Evolutionary conservation across 2,329 filamentous ascomycete species (phyloP).

Genomic region (Monosporascus sp.): DNA sequence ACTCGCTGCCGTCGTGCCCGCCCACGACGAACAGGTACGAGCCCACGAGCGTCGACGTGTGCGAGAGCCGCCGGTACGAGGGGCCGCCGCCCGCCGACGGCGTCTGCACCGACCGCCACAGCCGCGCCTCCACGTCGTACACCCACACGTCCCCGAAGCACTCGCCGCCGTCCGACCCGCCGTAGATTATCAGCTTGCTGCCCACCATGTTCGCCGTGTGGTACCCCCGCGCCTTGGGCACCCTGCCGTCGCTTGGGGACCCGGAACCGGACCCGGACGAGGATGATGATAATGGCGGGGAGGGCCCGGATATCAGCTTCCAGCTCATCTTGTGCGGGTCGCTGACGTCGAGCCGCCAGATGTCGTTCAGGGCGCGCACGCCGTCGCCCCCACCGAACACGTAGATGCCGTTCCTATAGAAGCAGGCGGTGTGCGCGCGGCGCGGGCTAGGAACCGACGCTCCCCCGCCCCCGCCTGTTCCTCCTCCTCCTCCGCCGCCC

Average conservation of each 20-base stretch:
- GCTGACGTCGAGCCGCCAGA: conserved; percentile 66
- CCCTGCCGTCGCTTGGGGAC: conserved; percentile 18
- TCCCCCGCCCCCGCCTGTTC: not conserved
- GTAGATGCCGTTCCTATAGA: conserved; percentile 67
- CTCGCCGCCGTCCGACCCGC: conserved; percentile 64
- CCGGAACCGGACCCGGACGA: not conserved
- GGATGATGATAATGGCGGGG: conserved; percentile 10
- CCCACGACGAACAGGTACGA: conserved; percentile 67
- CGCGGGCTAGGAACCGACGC: conserved; percentile 49
- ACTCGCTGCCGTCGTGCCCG: conserved; percentile 65
- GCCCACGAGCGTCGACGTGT: conserved; percentile 64
- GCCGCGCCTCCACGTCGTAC: conserved; percentile 59
- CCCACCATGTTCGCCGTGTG: conserved; percentile 71
- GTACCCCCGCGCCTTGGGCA: conserved; percentile 62
- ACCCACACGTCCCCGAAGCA: conserved; percentile 72
- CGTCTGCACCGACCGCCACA: conserved; percentile 56
- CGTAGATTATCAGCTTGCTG: conserved; percentile 66
- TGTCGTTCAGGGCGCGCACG: conserved; percentile 64
- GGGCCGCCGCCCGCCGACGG: conserved; percentile 58
- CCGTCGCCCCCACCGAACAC: conserved; percentile 69
- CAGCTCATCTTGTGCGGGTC: conserved; percentile 64
- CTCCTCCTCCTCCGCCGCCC: not conserved
- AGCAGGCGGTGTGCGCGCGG: conserved; percentile 64
- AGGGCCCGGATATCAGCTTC: conserved; percentile 52
- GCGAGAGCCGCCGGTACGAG: conserved; percentile 61